These are phyloP conservation scores for Cyberlindnera sargentensis DNA, from an alignment of 805 yeast genomes.

Conservation along the genomic window DNA sequence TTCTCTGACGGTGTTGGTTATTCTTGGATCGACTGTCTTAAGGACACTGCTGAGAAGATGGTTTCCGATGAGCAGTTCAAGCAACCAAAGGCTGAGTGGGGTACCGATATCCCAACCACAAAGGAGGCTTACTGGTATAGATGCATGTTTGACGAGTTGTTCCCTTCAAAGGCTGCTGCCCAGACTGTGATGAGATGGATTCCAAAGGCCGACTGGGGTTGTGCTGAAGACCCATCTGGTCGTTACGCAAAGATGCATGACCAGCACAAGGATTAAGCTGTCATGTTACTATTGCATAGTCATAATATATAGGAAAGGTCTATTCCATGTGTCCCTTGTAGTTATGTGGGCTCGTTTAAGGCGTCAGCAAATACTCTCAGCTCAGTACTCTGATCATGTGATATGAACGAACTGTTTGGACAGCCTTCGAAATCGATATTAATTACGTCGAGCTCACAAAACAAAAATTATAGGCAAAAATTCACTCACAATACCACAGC, in stretches of 20 bases:
- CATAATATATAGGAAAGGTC: not conserved
- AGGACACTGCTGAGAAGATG: conserved; percentile 85
- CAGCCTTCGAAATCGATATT: too few relatives aligned
- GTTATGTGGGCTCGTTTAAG: too few relatives aligned
- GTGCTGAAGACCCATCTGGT: conserved; percentile 98
- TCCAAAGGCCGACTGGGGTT: conserved; percentile 99
- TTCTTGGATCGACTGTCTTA: conserved; percentile 97
- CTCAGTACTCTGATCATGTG: too few relatives aligned
- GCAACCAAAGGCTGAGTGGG: conserved; percentile 94
- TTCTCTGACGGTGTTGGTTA: conserved; percentile 99
- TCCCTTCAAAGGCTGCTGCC: conserved; percentile 90
- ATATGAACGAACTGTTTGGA: too few relatives aligned
- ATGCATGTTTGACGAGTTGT: conserved; percentile 88
- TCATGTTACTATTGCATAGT: not conserved
- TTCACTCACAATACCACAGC: too few relatives aligned
- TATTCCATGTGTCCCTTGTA: too few relatives aligned
- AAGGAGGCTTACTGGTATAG: conserved; percentile 99
- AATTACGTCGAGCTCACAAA: too few relatives aligned
- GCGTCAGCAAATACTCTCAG: too few relatives aligned
- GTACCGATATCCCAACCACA: conserved; percentile 87
- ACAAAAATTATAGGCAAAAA: too few relatives aligned
- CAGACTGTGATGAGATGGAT: conserved; percentile 98
- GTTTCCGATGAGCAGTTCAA: conserved; percentile 89
- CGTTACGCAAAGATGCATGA: conserved; percentile 92
- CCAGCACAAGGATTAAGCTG: conserved; percentile 43